Evolutionary conservation across 148 eudicot genomes (phyloP).

Genomic region (Hydrangea macrophylla): DNA sequence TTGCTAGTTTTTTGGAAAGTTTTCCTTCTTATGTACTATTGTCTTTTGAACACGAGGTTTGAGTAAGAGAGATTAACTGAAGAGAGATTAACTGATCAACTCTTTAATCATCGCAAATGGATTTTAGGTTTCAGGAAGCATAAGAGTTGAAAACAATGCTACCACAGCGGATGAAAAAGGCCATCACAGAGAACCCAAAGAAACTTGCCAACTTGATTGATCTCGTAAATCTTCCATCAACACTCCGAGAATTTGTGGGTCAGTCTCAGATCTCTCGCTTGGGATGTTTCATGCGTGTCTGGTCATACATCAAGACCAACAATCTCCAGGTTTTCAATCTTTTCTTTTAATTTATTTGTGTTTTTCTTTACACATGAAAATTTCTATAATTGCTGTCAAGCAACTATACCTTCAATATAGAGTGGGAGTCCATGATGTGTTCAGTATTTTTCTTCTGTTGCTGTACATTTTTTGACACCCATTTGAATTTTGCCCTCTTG

Average conservation of each 20-base stretch:
- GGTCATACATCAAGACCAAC: conserved; percentile 82
- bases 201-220: conserved; percentile 80
- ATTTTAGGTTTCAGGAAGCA: conserved; percentile 4
- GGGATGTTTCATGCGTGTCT: conserved; percentile 78
- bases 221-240: conserved; percentile 79
- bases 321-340: conserved; percentile 72
- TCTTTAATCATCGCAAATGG: neutral
- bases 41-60: neutral
- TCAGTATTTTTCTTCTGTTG: neutral
- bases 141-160: conserved; percentile 40
- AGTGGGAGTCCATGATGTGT: neutral
- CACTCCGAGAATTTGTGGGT: conserved; percentile 76
- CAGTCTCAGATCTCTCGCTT: conserved; percentile 79
- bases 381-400: no score
- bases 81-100: no score
- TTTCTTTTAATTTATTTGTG: neutral
- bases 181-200: conserved; percentile 67
- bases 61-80: neutral
- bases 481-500: neutral
- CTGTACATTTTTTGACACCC: neutral
- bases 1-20: no score
- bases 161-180: conserved; percentile 67
- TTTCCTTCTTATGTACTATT: neutral
- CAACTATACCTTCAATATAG: neutral
- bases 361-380: neutral